phyloP scores from a whole-genome alignment of 176 grass and related monocot genomes.

The Triticum turgidum region DNA sequence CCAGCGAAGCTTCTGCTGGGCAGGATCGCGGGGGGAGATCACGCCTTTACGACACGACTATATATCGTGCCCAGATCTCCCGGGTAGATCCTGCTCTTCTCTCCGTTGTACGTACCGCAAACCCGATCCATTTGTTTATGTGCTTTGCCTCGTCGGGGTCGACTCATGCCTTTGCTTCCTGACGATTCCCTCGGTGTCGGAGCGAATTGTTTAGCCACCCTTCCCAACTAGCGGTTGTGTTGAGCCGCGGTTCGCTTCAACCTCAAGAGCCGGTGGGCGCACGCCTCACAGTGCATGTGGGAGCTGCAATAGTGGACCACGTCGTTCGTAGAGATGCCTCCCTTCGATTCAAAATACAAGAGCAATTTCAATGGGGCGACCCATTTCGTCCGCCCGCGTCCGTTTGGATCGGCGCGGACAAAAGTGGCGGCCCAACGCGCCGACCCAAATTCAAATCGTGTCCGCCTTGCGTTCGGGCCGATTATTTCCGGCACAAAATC shows the following conservation, averaged over 20 bases:
- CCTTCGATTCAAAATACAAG: too few relatives aligned
- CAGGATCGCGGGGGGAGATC: conserved; percentile 18
- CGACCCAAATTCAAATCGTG: too few relatives aligned
- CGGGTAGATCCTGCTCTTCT: conserved; percentile 29
- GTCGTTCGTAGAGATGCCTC: background rate
- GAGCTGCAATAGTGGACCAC: background rate
- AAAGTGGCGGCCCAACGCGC: too few relatives aligned
- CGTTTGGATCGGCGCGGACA: too few relatives aligned
- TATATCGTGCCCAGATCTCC: conserved; percentile 33
- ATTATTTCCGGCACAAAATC: too few relatives aligned
- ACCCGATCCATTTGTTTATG: conserved; percentile 23
- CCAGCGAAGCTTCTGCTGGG: conserved; percentile 57
- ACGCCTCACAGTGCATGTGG: background rate
- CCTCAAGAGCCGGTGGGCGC: background rate
- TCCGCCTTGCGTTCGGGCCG: too few relatives aligned
- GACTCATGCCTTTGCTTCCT: background rate
- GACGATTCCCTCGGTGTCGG: too few relatives aligned
- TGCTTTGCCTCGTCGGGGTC: background rate
- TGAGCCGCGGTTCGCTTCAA: background rate
- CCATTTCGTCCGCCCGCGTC: too few relatives aligned
- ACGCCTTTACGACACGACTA: background rate
- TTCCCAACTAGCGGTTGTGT: background rate
- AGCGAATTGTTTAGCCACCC: background rate
- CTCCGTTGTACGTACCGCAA: conserved; percentile 23
- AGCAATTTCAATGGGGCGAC: too few relatives aligned